Evolutionary conservation across 257 asterid species (phyloP).

Genomic region (Cinchona pubescens): DNA sequence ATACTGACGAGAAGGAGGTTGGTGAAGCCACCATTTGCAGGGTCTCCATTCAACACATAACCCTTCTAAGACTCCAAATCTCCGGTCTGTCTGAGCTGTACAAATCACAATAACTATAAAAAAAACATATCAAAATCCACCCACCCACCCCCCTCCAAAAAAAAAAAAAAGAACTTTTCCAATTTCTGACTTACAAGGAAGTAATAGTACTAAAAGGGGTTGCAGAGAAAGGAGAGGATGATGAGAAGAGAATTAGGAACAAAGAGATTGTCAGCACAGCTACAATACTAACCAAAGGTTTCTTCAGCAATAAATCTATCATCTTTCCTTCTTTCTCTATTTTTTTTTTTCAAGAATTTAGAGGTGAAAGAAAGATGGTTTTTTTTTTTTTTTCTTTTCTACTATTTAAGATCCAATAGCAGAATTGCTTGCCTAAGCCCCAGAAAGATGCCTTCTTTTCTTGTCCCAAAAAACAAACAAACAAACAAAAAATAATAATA

Average conservation of each 20-base stretch:
- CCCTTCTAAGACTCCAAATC: conserved; percentile 76
- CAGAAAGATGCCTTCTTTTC: not conserved
- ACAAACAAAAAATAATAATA: too few species aligned
- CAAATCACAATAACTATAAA: conserved; percentile 1
- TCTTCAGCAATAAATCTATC: conserved; percentile 55
- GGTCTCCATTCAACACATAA: conserved; percentile 91
- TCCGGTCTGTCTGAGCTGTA: conserved; percentile 56
- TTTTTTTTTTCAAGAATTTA: not conserved
- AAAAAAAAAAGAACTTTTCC: too few species aligned
- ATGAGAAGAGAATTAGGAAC: conserved; percentile 48
- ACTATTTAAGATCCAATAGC: too few species aligned
- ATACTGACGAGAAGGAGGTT: conserved; percentile 54
- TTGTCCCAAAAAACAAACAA: too few species aligned
- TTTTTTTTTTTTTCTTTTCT: too few species aligned
- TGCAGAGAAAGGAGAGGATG: conserved; percentile 43
- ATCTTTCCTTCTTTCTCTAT: conserved; percentile 18
- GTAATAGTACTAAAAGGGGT: conserved; percentile 20
- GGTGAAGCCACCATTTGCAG: conserved; percentile 90
- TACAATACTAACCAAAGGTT: conserved; percentile 45
- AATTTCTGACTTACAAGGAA: conserved; percentile 44
- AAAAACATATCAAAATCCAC: conserved; percentile 10
- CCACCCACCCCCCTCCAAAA: too few species aligned
- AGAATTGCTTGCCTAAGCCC: not conserved
- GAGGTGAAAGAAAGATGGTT: not conserved
- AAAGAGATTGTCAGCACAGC: conserved; percentile 32